Conservation (phyloP, 768 basidiomycete genomes). For the Tulasnella sp. region DNA sequence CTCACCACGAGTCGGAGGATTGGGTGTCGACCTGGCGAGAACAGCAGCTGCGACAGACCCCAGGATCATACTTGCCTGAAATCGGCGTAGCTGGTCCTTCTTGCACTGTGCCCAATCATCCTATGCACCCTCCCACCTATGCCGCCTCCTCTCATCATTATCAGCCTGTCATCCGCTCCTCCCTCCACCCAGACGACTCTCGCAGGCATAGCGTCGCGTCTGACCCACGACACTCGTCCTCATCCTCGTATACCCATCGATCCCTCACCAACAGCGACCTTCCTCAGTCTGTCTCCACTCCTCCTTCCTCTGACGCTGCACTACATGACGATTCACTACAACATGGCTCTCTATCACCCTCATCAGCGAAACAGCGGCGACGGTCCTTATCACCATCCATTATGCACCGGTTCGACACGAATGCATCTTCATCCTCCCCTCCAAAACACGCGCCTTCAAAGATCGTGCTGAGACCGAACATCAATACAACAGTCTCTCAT, state of each 20-base stretch:
- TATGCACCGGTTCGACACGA: constrained; percentile 7
- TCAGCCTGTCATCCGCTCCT: not conserved
- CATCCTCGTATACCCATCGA: constrained; percentile 10
- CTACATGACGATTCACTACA: constrained; percentile 7
- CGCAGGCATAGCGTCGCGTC: constrained; percentile 2
- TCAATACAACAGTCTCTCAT: constrained; percentile 70
- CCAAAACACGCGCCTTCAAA: constrained; percentile 2
- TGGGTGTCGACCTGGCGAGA: constrained; percentile 9
- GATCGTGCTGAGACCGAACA: constrained; percentile 40
- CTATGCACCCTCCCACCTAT: not conserved
- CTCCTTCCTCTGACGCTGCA: constrained; percentile 16
- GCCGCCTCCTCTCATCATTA: not conserved
- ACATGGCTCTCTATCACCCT: constrained; percentile 8
- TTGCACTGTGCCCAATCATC: not conserved
- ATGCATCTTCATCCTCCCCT: constrained; percentile 8
- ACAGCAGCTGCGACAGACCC: not conserved
- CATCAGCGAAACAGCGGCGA: not conserved
- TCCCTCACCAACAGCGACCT: constrained; percentile 9
- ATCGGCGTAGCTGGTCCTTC: constrained; percentile 10
- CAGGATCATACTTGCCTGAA: constrained; percentile 9
- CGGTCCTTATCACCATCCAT: constrained; percentile 9
- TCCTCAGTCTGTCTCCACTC: constrained; percentile 15
- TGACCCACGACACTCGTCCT: not conserved
- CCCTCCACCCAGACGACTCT: not conserved
- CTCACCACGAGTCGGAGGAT: not conserved